Base-by-base conservation (phyloP, 495 filamentous ascomycete species). In the Xylaria intraflava region DNA sequence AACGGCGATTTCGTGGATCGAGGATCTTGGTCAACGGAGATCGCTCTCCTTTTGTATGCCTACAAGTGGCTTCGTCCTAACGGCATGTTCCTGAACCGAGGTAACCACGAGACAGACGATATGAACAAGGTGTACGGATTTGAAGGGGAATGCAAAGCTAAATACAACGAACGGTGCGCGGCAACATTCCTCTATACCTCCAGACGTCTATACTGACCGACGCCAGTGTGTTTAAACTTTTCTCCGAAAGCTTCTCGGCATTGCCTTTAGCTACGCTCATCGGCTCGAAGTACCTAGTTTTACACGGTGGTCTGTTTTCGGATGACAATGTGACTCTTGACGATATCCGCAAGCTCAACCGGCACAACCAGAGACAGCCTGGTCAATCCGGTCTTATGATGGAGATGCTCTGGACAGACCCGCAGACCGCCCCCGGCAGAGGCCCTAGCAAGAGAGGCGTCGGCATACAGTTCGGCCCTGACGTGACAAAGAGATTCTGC, bases 341-440 rank as follows among this genome's bases (percentile, higher is more conserved):
- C 60, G 94, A 98, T 62, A 89, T 99, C 61, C 79, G 94, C 45
- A 94, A 92, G 71, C 76, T 97, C 35, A 82, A 97, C 67, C 81
- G 93, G 59, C 91, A 96, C 71, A 83, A 80, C 68, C 94, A 97
- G 73, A 80, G 88, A 24, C 93, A 99, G 64, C 93, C 93, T n/a
- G 94, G 94, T 20, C 93, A 97, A 67, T 69, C 84, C 40, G 93
- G 93, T 27, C 73, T 99, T 60, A 99, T 99, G 93, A 97, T 99
- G 93, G 93, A 99, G 69, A 99, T 99, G 94, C 82, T 99, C 17
- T 99, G 93, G 93, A 97, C 93, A 0, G 93, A 99, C 65, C 93
- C 93, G 11, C 93, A 97, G 66, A 73, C 83, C 0, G 75, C 82
- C 56, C 87, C 88, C 42, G 93, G 93, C 23, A 82, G 93, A 47